Percentiles rank a stretch among this genome's conserved stretches.
These are phyloP conservation scores for Diaporthe vaccinii DNA, from an alignment of 2,329 filamentous ascomycete species.

Conservation along the genomic window DNA sequence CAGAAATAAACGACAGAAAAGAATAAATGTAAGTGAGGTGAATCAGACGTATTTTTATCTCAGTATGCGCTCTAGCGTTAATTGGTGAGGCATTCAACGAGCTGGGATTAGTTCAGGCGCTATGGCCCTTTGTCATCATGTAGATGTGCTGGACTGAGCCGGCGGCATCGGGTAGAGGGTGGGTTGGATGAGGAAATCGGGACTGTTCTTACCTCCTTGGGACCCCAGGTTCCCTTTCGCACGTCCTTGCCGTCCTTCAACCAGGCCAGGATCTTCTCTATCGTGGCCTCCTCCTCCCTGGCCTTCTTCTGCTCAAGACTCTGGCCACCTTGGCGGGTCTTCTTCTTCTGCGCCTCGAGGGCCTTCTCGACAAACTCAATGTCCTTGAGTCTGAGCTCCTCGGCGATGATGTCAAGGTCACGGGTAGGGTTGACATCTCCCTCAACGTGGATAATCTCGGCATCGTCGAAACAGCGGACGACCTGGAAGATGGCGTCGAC, in stretches of 20 bases:
- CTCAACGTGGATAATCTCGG: conserved; percentile 99
- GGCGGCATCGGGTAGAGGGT: conserved; percentile 43
- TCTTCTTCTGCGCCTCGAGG: conserved; percentile 91
- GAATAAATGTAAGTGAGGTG: conserved; percentile 37
- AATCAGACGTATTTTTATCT: conserved; percentile 87
- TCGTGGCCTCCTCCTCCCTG: conserved; percentile 91
- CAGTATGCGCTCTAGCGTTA: conserved; percentile 85
- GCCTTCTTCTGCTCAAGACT: conserved; percentile 98
- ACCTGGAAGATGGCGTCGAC: conserved; percentile 99
- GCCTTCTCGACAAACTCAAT: conserved; percentile 99
- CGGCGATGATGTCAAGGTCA: conserved; percentile 96
- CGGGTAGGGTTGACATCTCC: conserved; percentile 96
- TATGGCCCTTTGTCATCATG: conserved; percentile 99
- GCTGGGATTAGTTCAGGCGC: conserved; percentile 99
- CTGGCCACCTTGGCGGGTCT: conserved; percentile 93
- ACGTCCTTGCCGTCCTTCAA: conserved; percentile 93
- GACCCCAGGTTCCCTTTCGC: conserved; percentile 87
- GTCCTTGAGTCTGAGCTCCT: conserved; percentile 97
- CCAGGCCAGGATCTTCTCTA: conserved; percentile 88
- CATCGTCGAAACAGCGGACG: conserved; percentile 97
- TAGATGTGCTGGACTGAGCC: conserved; percentile 21
- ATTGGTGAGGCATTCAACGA: conserved; percentile 91
- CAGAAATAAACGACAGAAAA: conserved; percentile 18
- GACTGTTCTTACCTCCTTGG: conserved; percentile 86
- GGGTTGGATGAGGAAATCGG: conserved; percentile 39